Base-by-base conservation (phyloP, 805 yeast genomes). In the Yamadazyma sp. region DNA sequence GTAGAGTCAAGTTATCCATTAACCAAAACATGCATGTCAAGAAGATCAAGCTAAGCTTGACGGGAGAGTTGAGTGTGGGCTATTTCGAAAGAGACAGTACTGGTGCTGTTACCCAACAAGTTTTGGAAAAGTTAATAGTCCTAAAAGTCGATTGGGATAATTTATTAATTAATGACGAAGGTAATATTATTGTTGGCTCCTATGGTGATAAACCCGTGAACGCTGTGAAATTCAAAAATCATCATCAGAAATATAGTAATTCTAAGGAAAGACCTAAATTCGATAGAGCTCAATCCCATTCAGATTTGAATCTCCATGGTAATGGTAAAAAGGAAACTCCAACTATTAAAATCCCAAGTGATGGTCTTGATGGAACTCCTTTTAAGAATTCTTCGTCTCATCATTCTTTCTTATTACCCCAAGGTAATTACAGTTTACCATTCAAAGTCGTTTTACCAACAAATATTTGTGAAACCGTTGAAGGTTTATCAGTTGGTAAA, bases 341-440 rank as follows among this genome's bases (percentile, higher is more conserved):
- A 13, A 32, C 44, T 4, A 38, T 62, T 14, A 43, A 48, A 27
- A 36, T 61, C 11, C 69, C 71, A 1, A 36, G 49, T 15, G 49
- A 61, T 36, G 73, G 73, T 1, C 40, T 60, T 8, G 72, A 67
- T 42, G 73, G 72, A 7, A 68, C 73, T 9, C 72, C 73, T 4
- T 72, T 71, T 33, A 58, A 59, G n/a, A 45, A 44, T 19, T 46
- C 51, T 2, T 35, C 57, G 4, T 41, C 48, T 6, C 43, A 45
- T 31, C 59, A 58, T 42, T 62, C 69, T 11, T 75, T 60, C 44
- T 52, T 62, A 10, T 52, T 75, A 19, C 78, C 77, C 2, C 56
- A 66, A 36, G 80, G 80, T 1, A 75, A 75, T 48, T 75, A 75
- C 45, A 63, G 68, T 27, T 51, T 75, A 33, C 80, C 80, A 0